These are phyloP conservation scores for Parastagonospora avenae DNA, from an alignment of 2,329 filamentous ascomycete genomes.

Conservation along the genomic window DNA sequence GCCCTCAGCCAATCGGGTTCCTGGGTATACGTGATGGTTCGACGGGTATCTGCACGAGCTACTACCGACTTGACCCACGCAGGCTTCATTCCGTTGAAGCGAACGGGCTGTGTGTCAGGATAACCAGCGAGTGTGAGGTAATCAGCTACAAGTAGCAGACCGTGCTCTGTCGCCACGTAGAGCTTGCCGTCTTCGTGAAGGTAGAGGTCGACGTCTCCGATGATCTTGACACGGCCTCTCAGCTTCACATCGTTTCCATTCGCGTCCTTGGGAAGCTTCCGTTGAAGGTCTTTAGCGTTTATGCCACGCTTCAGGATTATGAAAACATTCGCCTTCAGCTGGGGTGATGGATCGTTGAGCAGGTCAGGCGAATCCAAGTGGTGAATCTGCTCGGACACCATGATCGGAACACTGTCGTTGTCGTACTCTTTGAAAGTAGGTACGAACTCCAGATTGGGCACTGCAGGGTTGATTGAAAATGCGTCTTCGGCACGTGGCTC, in stretches of 20 bases:
- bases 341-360: slow-evolving; percentile 2
- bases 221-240: slow-evolving; percentile 3
- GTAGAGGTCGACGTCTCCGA: slow-evolving; percentile 25
- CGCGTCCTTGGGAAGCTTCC: neutral
- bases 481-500: no score
- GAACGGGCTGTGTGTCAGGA: slow-evolving; percentile 17
- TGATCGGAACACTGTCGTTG: slow-evolving; percentile 17
- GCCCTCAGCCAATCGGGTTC: no score
- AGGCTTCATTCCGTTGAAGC: slow-evolving; percentile 22
- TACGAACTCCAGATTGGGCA: slow-evolving; percentile 2
- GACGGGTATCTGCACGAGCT: neutral
- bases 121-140: slow-evolving; percentile 22
- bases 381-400: slow-evolving; percentile 12
- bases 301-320: slow-evolving; percentile 6
- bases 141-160: slow-evolving; percentile 15
- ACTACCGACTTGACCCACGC: slow-evolving; percentile 15
- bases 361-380: neutral
- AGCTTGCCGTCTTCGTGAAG: slow-evolving; percentile 10
- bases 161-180: slow-evolving; percentile 20
- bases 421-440: slow-evolving; percentile 9
- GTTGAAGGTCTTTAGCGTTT: slow-evolving; percentile 11
- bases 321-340: slow-evolving; percentile 8
- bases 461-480: neutral
- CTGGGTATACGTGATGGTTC: neutral
- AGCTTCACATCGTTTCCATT: no score